Percentiles rank a stretch among this genome's conserved stretches.
Evolutionary conservation across 805 yeast species (phyloP).

Genomic region (Ogataea glucozyma): DNA sequence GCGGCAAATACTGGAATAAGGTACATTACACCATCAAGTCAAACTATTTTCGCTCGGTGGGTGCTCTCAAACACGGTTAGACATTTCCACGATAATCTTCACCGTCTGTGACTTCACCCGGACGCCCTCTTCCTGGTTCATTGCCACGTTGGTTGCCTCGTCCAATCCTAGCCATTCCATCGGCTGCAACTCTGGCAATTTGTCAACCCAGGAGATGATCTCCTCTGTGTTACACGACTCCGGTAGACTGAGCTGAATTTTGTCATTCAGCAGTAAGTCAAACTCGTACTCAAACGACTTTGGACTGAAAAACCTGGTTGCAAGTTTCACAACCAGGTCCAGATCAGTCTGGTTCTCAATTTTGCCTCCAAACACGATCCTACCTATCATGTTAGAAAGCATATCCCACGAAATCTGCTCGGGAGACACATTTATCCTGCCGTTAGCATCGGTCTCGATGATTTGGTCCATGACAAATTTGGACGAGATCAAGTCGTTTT

Average conservation of each 20-base stretch:
- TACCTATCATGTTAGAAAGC: constrained; percentile 49
- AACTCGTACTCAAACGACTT: constrained; percentile 44
- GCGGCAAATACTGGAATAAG: no score
- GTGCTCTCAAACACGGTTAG: constrained; percentile 7
- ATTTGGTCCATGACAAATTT: constrained; percentile 43
- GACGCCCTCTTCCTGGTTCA: constrained; percentile 10
- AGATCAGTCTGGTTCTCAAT: constrained; percentile 46
- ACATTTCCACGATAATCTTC: not conserved
- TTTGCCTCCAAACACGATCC: constrained; percentile 69
- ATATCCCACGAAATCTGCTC: constrained; percentile 55
- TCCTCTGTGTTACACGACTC: constrained; percentile 41
- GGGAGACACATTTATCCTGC: constrained; percentile 43
- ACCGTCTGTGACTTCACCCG: constrained; percentile 8
- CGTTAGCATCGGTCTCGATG: constrained; percentile 31
- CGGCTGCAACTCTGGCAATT: constrained; percentile 52
- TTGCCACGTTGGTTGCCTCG: constrained; percentile 10
- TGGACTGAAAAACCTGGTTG: constrained; percentile 39
- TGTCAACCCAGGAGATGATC: constrained; percentile 49
- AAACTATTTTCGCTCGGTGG: no score
- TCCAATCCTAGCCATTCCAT: constrained; percentile 33
- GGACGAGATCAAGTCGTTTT: constrained; percentile 64
- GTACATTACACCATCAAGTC: no score
- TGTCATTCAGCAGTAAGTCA: constrained; percentile 40
- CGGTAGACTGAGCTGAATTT: constrained; percentile 42
- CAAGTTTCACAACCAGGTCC: constrained; percentile 36